phyloP scores from a whole-genome alignment of 2,329 filamentous ascomycete species.

The Fusarium compactum region DNA sequence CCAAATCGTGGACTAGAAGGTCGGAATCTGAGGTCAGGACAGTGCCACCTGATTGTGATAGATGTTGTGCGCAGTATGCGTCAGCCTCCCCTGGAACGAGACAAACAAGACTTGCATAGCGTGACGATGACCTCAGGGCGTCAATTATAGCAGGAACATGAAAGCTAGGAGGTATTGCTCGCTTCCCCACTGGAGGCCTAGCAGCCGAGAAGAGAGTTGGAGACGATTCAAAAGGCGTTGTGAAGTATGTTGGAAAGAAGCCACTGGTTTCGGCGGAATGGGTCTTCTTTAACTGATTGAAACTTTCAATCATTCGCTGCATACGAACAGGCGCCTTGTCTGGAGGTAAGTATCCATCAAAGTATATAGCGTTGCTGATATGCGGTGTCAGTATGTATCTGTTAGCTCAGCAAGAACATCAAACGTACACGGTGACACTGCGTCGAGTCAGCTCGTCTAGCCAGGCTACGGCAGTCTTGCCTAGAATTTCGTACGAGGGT shows the following conservation, averaged over 20 bases:
- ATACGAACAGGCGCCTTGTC: conserved; percentile 73
- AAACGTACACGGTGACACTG: conserved; percentile 71
- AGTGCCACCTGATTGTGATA: conserved; percentile 64
- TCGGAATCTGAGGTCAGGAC: conserved; percentile 91
- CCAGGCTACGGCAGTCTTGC: conserved; percentile 69
- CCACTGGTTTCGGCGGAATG: conserved; percentile 49
- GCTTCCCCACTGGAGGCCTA: conserved; percentile 47
- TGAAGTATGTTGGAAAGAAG: conserved; percentile 44
- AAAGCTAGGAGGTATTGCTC: conserved; percentile 70
- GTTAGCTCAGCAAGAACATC: neutral
- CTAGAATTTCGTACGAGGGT: conserved; percentile 74
- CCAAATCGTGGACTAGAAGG: conserved; percentile 79
- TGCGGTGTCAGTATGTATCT: conserved; percentile 7
- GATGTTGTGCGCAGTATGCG: conserved; percentile 76
- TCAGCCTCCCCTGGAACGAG: conserved; percentile 90
- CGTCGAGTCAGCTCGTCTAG: conserved; percentile 68
- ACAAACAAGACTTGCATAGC: conserved; percentile 58
- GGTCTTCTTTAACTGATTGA: conserved; percentile 66
- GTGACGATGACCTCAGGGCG: conserved; percentile 63
- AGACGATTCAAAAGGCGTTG: conserved; percentile 11
- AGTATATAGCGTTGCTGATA: conserved; percentile 73
- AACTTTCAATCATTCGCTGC: conserved; percentile 68
- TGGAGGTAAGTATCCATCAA: conserved; percentile 83
- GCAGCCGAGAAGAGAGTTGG: conserved; percentile 46
- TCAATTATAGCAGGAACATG: conserved; percentile 84